Percentiles rank a stretch among this genome's conserved stretches.
These are phyloP conservation scores for Deinandra increscens DNA, from an alignment of 129 eudicot genomes.

Conservation along the genomic window DNA sequence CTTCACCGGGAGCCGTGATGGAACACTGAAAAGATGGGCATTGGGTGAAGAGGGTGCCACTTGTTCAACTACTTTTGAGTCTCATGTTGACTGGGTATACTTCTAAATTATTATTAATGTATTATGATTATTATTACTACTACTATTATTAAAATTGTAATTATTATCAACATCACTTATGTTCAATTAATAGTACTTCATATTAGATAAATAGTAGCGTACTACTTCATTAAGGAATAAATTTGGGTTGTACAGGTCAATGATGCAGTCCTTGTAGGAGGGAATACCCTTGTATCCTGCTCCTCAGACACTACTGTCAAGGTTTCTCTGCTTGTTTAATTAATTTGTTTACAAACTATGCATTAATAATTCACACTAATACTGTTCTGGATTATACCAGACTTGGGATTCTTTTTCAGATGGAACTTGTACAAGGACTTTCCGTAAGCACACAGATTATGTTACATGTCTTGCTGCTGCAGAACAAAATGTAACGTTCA, in stretches of 20 bases:
- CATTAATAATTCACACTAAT: slow-evolving; percentile 24
- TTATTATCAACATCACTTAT: slow-evolving; percentile 7
- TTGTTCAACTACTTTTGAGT: slow-evolving; percentile 91
- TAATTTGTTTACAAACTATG: background rate
- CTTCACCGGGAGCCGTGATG: slow-evolving; percentile 95
- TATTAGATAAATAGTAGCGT: background rate
- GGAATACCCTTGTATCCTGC: slow-evolving; percentile 79
- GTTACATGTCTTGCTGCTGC: slow-evolving; percentile 91
- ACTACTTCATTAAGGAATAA: slow-evolving; percentile 3
- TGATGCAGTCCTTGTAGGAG: slow-evolving; percentile 84
- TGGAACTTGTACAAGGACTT: slow-evolving; percentile 76
- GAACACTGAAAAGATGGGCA: slow-evolving; percentile 90
- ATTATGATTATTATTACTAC: background rate
- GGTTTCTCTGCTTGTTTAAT: slow-evolving; percentile 36
- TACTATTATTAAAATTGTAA: background rate
- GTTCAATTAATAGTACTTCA: slow-evolving; percentile 9
- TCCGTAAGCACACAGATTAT: slow-evolving; percentile 89
- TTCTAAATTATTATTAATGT: background rate
- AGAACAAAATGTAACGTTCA: slow-evolving; percentile 58
- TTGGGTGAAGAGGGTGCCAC: slow-evolving; percentile 65
- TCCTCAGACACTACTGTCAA: slow-evolving; percentile 94
- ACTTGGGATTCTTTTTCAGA: slow-evolving; percentile 74
- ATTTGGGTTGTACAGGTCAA: slow-evolving; percentile 63
- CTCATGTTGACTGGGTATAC: slow-evolving; percentile 94
- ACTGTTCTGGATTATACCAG: slow-evolving; percentile 36